Evolutionary conservation across 2,329 filamentous ascomycete genomes (phyloP), one percentile per base, ranked within the genome.

Genomic region (Pyrenophora teres): DNA sequence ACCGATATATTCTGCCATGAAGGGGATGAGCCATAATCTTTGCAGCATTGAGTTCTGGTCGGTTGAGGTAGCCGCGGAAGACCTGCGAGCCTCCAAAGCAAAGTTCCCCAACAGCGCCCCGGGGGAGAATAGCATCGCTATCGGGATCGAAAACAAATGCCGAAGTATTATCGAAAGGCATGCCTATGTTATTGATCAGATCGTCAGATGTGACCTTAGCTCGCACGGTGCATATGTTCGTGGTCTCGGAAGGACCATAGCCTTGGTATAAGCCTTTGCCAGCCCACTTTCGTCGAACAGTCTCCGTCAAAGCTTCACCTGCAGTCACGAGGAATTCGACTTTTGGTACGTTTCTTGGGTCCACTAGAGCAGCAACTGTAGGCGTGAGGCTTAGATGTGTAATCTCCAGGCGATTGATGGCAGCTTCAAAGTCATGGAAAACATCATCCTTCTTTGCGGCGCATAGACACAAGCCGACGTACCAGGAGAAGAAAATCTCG

Each of bases 41-140:
- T 10, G 80, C 74, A 0, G 77, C 71, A 0, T 87, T 90, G 35
- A 89, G 73, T 3, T 81, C 78, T 0, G 83, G 80, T 70, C 82
- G 78, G 50, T 87, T 84, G 23, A 94, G 78, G 64, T 93, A 96
- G 1, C 90, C 90, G 33, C 81, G 79, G 36, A 80, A 83, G 4
- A 96, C 84, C 73, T 96, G 92, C 41, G 89, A 84, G 9, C 92
- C 92, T 12, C 90, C 91, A 69, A 96, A 94, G 65, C 89, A 95
- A 6, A 96, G 79, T 69, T 96, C 92, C 9, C 92, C 92, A 13
- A 90, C 77, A 56, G 84, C 88, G 3, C 91, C 90, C 6, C 83
- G 70, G 0, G 90, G 90, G 0, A 92, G 75, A 1, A 84, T 64
- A 3, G 48, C 40, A 9, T 67, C 46, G 15, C 56, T 67, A 0